Base-by-base conservation (phyloP, 1,284 basidiomycete species). In the Filobasidium uniguttulatum region DNA sequence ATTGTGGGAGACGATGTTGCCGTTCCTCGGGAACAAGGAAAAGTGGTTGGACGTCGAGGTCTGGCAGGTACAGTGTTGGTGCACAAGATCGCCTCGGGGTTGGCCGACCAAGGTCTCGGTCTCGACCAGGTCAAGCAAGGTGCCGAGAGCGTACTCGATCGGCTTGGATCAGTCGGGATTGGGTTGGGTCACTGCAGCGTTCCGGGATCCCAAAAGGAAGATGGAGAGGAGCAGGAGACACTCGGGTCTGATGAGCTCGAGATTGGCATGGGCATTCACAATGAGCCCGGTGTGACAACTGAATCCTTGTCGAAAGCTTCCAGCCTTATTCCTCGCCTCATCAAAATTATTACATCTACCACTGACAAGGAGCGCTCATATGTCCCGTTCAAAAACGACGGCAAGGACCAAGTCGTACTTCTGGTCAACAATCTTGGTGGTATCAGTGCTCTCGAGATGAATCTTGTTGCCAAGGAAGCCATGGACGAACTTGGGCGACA, bases 121-220 rank as follows among this genome's bases (percentile, higher is more conserved):
- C 74, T 94, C n/a, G 77, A 84, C 44, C 76, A 83, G 48, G 84
- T 91, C 6, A 77, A 83, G 63, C 65, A 71, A 29, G 59, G 83
- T 9, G 83, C 86, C 0, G 74, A 83, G 63, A 81, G 77, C 69
- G 75, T 83, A 28, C 74, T 82, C 1, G 72, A 75, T 8, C 74
- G 76, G 41, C 55, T 68, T 14, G 89, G 78, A 5, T 90, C 89
- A 1, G 80, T 93, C 55, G 91, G 90, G 38, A 82, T 84, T 43
- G 87, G 85, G n/a, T 75, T 93, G 38, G 88, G 89, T 41, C 90
- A 94, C 67, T 88, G 85, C 59, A 87, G 93, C 67, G 87, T 88
- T 60, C 23, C 23, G 1, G 5, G 4, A 30, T 38, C 36, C 14
- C 10, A 19, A 12, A 12, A 22, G 4, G 20, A 19, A 10, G 36